A percentile compares a stretch with the other conserved stretches of the same genome.
Conservation (phyloP, 1,284 basidiomycete species). For the Melampsora allii-populina region DNA sequence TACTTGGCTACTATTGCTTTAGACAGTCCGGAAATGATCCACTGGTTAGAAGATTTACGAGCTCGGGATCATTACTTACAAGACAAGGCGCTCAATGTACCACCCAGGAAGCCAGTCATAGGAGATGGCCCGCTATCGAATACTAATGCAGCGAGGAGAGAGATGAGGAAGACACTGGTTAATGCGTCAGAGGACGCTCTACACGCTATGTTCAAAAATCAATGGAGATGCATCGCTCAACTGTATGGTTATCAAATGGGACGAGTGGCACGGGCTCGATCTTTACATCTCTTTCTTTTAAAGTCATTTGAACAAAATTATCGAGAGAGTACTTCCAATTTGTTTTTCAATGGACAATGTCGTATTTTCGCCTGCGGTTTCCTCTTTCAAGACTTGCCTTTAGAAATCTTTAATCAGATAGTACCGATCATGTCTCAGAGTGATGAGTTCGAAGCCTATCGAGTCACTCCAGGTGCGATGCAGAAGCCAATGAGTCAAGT, state of each 20-base stretch:
- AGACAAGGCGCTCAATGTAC: background rate
- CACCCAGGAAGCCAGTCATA: conserved; percentile 5
- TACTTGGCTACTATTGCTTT: conserved; percentile 31
- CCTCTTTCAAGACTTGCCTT: conserved; percentile 62
- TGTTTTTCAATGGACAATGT: conserved; percentile 57
- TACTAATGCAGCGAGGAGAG: background rate
- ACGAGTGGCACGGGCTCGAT: conserved; percentile 62
- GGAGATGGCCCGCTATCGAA: conserved; percentile 9
- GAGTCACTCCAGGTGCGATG: conserved; percentile 57
- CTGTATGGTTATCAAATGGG: conserved; percentile 66
- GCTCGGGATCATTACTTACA: conserved; percentile 8
- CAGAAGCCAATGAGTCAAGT: conserved; percentile 59
- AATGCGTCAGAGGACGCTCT: conserved; percentile 27
- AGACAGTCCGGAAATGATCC: conserved; percentile 37
- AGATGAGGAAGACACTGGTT: background rate
- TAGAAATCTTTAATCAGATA: conserved; percentile 62
- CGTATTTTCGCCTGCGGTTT: conserved; percentile 61
- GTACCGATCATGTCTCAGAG: conserved; percentile 60
- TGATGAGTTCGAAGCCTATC: conserved; percentile 59
- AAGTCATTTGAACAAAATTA: conserved; percentile 55
- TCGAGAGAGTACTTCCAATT: conserved; percentile 55
- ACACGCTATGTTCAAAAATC: conserved; percentile 20
- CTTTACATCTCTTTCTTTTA: conserved; percentile 62
- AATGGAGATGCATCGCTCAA: conserved; percentile 65
- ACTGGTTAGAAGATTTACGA: conserved; percentile 32